phyloP scores from a whole-genome alignment of 345 rosid species.

The Balakata baccata region DNA sequence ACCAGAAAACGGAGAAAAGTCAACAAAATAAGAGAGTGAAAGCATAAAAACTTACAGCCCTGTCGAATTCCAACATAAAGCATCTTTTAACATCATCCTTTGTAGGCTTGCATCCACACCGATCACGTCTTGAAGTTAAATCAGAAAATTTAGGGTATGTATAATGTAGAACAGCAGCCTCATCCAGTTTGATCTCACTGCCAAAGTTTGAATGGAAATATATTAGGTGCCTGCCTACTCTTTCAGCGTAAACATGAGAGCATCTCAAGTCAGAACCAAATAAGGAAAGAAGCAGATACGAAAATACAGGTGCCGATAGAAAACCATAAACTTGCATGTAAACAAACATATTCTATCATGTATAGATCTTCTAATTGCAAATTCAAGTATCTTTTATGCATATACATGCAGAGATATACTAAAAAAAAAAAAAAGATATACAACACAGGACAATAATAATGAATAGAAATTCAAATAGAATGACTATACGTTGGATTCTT shows the following conservation, averaged over 20 bases:
- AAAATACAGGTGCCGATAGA: not conserved
- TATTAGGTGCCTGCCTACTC: not conserved
- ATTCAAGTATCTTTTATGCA: not conserved
- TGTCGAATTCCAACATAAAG: conserved; percentile 95
- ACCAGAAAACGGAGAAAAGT: conserved; percentile 3
- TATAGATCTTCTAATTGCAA: not conserved
- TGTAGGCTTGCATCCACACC: conserved; percentile 98
- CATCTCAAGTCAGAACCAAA: not conserved
- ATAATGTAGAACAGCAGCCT: conserved; percentile 86
- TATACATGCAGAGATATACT: not conserved
- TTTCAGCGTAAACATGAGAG: not conserved
- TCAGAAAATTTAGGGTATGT: conserved; percentile 89
- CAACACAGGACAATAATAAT: not conserved
- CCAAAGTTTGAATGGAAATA: not conserved
- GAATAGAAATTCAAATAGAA: conserved; percentile 4
- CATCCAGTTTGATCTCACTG: conserved; percentile 78
- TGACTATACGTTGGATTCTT: conserved; percentile 62
- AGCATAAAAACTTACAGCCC: conserved; percentile 64
- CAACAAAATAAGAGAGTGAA: not conserved
- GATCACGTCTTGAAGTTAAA: conserved; percentile 93
- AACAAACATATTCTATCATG: not conserved
- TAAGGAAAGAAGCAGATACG: not conserved
- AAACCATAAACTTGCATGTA: not conserved
- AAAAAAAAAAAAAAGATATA: not conserved
- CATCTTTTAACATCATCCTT: conserved; percentile 93